phyloP scores from a whole-genome alignment of 345 rosid genomes.

The Hirschfeldia incana region DNA sequence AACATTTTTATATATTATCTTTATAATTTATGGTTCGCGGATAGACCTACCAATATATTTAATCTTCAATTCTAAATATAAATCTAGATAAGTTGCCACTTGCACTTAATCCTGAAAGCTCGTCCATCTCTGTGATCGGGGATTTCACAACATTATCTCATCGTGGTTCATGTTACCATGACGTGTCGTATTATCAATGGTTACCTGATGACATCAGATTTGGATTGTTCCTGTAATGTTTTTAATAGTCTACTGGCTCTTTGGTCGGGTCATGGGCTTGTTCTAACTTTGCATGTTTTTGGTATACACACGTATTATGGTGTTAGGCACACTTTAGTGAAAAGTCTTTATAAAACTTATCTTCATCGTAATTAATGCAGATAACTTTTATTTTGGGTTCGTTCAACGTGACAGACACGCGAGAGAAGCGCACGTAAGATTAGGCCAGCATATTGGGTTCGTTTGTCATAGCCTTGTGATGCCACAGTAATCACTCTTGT shows the following conservation, averaged over 20 bases:
- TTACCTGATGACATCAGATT: slow-evolving; percentile 30
- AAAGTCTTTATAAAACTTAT: slow-evolving; percentile 30
- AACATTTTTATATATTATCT: not conserved
- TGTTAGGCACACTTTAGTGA: slow-evolving; percentile 39
- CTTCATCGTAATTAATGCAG: slow-evolving; percentile 24
- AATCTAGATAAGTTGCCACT: slow-evolving; percentile 30
- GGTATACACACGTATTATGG: slow-evolving; percentile 35
- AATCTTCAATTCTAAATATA: slow-evolving; percentile 31
- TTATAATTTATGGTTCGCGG: slow-evolving; percentile 34
- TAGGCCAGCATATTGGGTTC: not conserved
- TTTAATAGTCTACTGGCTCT: slow-evolving; percentile 33
- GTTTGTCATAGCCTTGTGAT: slow-evolving; percentile 6
- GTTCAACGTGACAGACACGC: not conserved
- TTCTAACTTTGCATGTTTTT: slow-evolving; percentile 37
- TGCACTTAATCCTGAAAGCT: slow-evolving; percentile 34
- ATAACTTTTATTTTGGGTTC: not conserved
- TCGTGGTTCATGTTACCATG: slow-evolving; percentile 8
- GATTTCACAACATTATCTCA: slow-evolving; percentile 27
- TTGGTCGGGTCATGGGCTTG: slow-evolving; percentile 39
- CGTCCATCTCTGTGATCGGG: slow-evolving; percentile 39
- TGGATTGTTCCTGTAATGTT: slow-evolving; percentile 35
- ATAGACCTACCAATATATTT: slow-evolving; percentile 36
- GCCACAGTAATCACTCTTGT: slow-evolving; percentile 31
- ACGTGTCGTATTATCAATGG: slow-evolving; percentile 27
- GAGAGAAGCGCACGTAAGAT: not conserved